These are phyloP conservation scores for Leptodermis oblonga DNA, from an alignment of 257 asterid genomes.

Conservation along the genomic window DNA sequence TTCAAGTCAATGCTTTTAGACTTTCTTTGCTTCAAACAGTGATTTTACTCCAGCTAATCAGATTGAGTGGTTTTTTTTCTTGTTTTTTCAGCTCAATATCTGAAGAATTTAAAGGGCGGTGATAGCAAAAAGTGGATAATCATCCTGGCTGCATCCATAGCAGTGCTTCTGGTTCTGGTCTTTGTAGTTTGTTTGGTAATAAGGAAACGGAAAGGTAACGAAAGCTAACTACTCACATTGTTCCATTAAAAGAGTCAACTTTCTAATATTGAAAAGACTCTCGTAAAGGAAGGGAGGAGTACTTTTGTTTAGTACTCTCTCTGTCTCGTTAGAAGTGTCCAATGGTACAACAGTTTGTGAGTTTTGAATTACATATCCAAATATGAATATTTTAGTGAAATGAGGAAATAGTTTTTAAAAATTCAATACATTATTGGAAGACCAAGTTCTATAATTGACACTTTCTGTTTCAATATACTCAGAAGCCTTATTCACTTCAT, in stretches of 20 bases:
- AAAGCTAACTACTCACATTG: background rate
- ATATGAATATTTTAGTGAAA: too few species aligned
- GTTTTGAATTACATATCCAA: too few species aligned
- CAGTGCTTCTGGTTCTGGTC: background rate
- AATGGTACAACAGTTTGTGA: too few species aligned
- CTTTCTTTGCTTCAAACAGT: background rate
- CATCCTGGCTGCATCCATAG: constrained; percentile 3
- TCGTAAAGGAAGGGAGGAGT: too few species aligned
- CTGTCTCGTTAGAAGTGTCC: too few species aligned
- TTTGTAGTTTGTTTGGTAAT: background rate
- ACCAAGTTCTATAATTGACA: background rate
- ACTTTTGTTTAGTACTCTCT: too few species aligned
- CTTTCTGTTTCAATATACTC: background rate
- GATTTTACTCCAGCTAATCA: background rate
- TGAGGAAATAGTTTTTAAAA: too few species aligned
- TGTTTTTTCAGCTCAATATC: constrained; percentile 8
- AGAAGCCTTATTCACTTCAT: background rate
- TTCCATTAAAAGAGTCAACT: background rate
- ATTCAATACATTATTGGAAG: background rate
- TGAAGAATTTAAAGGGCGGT: background rate
- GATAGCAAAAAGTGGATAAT: constrained; percentile 5
- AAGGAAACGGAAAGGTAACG: background rate
- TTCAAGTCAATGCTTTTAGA: background rate
- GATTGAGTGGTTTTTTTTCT: background rate
- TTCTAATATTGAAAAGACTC: too few species aligned